These are phyloP conservation scores for Astrothelium macrocarpum DNA, from an alignment of 495 filamentous ascomycete genomes.

Conservation along the genomic window DNA sequence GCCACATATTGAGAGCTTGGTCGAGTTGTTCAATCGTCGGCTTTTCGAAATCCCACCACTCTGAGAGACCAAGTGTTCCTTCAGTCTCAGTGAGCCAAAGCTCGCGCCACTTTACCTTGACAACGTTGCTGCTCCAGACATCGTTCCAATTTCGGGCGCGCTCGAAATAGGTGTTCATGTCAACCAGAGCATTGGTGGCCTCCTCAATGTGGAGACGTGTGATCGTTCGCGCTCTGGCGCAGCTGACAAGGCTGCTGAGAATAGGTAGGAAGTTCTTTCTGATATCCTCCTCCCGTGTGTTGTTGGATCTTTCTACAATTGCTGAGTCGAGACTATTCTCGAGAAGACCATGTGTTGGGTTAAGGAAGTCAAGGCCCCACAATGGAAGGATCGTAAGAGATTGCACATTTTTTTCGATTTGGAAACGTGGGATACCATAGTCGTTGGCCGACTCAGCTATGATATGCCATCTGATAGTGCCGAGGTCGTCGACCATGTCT, in stretches of 20 bases:
- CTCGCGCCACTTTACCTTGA: slow-evolving; percentile 51
- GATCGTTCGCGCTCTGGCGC: slow-evolving; percentile 45
- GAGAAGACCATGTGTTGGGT: slow-evolving; percentile 55
- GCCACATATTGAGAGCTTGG: slow-evolving; percentile 51
- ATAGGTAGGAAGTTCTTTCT: slow-evolving; percentile 54
- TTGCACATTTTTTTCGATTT: slow-evolving; percentile 56
- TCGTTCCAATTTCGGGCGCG: slow-evolving; percentile 53
- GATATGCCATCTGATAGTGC: slow-evolving; percentile 56
- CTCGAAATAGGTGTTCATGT: slow-evolving; percentile 54
- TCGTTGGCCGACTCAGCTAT: slow-evolving; percentile 58
- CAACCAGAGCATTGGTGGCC: slow-evolving; percentile 48
- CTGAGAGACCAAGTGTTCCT: slow-evolving; percentile 41
- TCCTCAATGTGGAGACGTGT: slow-evolving; percentile 45
- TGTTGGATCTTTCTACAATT: slow-evolving; percentile 45
- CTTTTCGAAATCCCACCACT: slow-evolving; percentile 50
- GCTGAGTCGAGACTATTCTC: slow-evolving; percentile 51
- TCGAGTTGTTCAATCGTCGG: slow-evolving; percentile 50
- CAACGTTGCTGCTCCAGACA: slow-evolving; percentile 52
- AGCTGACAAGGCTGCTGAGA: slow-evolving; percentile 48
- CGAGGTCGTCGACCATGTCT: slow-evolving; percentile 55
- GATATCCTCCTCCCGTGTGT: slow-evolving; percentile 47
- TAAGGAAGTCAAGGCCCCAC: slow-evolving; percentile 57
- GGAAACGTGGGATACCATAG: slow-evolving; percentile 55
- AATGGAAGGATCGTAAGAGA: slow-evolving; percentile 57
- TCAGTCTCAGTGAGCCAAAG: slow-evolving; percentile 51